phyloP scores from a whole-genome alignment of 192 early-diverging fungal species.

The Backusella circina region DNA sequence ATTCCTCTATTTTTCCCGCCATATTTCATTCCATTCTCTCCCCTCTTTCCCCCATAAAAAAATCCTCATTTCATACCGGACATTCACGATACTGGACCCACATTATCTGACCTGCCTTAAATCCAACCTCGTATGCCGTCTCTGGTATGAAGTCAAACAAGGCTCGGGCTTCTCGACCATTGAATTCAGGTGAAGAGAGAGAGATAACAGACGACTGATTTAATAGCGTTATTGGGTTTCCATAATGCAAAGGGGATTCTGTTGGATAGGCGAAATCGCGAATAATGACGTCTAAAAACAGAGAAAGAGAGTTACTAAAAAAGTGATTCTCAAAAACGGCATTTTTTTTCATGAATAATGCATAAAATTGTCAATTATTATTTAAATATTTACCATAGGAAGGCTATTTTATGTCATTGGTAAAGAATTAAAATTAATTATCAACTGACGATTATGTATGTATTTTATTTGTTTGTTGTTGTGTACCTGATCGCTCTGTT shows the following conservation, averaged over 20 bases:
- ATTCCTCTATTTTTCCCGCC: not conserved
- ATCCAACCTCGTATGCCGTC: constrained; percentile 60
- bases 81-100: constrained; percentile 70
- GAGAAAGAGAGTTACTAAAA: not conserved
- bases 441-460: too few relatives aligned
- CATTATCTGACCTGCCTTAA: constrained; percentile 60
- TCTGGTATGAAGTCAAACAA: constrained; percentile 77
- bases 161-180: constrained; percentile 48
- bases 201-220: constrained; percentile 16
- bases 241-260: constrained; percentile 33
- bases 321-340: not conserved
- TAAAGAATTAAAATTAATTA: not conserved
- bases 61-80: constrained; percentile 26
- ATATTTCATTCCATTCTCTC: not conserved
- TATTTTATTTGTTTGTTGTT: not conserved
- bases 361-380: not conserved
- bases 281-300: constrained; percentile 22
- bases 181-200: constrained; percentile 34
- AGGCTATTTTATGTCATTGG: not conserved
- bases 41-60: not conserved
- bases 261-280: constrained; percentile 47
- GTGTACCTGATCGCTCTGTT: not conserved
- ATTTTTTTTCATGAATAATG: not conserved
- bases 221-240: constrained; percentile 27
- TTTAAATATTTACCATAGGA: not conserved